A percentile compares a stretch with the other conserved stretches of the same genome.
phyloP scores from a whole-genome alignment of 805 yeast species.

The Kuraishia borneana region DNA sequence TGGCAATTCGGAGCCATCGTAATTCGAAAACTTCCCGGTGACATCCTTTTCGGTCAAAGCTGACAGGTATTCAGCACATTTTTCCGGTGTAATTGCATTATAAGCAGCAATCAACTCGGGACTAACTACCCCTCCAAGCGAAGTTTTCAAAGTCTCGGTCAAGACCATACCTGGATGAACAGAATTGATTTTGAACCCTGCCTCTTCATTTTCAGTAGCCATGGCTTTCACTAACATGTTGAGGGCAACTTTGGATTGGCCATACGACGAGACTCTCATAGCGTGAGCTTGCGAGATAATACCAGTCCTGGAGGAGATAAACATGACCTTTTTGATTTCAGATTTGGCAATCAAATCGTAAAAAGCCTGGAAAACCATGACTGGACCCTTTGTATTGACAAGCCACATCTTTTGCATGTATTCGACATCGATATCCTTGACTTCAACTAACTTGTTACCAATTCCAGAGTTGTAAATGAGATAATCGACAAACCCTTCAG shows the following conservation, averaged over 20 bases:
- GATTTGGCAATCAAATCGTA: conserved; percentile 12
- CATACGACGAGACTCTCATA: conserved; percentile 17
- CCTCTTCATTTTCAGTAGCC: conserved; percentile 13
- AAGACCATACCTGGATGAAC: conserved; percentile 28
- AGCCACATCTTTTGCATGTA: conserved; percentile 6
- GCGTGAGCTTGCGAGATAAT: conserved; percentile 10
- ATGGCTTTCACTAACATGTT: conserved; percentile 18
- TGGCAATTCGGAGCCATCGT: neutral
- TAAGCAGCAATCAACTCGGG: neutral
- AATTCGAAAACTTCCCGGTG: neutral
- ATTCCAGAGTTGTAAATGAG: conserved; percentile 1
- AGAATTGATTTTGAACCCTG: conserved; percentile 17
- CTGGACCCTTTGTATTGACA: conserved; percentile 15
- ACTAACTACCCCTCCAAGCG: too few species aligned
- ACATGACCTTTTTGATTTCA: conserved; percentile 13
- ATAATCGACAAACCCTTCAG: neutral
- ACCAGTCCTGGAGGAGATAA: conserved; percentile 16
- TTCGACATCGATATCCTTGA: neutral
- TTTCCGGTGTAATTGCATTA: neutral
- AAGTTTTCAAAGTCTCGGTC: conserved; percentile 20
- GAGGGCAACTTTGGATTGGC: conserved; percentile 25
- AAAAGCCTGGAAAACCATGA: conserved; percentile 9
- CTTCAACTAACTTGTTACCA: neutral
- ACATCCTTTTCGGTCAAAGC: neutral
- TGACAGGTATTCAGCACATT: neutral